These are phyloP conservation scores for Saccharomycopsis amapae DNA, from an alignment of 805 yeast species.

Conservation along the genomic window DNA sequence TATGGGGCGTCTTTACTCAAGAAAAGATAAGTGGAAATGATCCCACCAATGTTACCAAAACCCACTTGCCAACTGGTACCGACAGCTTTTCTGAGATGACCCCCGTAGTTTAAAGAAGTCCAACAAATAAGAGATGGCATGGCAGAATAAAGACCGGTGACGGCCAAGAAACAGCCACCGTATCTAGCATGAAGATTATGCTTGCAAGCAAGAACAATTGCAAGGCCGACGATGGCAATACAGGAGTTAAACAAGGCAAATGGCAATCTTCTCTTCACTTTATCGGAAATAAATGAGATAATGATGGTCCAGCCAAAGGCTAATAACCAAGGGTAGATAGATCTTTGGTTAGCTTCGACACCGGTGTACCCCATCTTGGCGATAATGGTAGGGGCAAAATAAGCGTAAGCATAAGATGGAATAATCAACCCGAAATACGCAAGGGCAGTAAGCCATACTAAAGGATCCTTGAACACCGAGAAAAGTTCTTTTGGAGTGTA, in stretches of 20 bases:
- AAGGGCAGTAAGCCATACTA: constrained; percentile 50
- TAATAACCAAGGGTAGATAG: constrained; percentile 79
- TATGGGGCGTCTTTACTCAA: constrained; percentile 50
- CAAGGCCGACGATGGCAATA: constrained; percentile 47
- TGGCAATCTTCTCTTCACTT: constrained; percentile 38
- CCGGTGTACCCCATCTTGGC: constrained; percentile 56
- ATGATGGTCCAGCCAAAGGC: constrained; percentile 64
- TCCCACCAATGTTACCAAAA: constrained; percentile 70
- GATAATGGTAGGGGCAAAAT: constrained; percentile 64
- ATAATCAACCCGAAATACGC: constrained; percentile 59
- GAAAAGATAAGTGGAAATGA: constrained; percentile 53
- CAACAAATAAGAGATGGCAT: constrained; percentile 70
- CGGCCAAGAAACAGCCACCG: constrained; percentile 57
- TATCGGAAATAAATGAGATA: constrained; percentile 59
- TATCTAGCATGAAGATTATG: constrained; percentile 39
- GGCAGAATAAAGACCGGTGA: constrained; percentile 51
- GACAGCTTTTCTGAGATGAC: constrained; percentile 53
- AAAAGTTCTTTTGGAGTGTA: constrained; percentile 40
- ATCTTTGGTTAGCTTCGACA: constrained; percentile 68
- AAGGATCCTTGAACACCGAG: constrained; percentile 50
- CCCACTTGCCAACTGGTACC: constrained; percentile 60
- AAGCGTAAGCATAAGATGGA: constrained; percentile 76
- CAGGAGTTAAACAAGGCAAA: constrained; percentile 29
- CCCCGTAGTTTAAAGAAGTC: constrained; percentile 46
- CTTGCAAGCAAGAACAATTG: constrained; percentile 41